Conservation (phyloP, 1,139 yeast species). For the Candida sp. region DNA sequence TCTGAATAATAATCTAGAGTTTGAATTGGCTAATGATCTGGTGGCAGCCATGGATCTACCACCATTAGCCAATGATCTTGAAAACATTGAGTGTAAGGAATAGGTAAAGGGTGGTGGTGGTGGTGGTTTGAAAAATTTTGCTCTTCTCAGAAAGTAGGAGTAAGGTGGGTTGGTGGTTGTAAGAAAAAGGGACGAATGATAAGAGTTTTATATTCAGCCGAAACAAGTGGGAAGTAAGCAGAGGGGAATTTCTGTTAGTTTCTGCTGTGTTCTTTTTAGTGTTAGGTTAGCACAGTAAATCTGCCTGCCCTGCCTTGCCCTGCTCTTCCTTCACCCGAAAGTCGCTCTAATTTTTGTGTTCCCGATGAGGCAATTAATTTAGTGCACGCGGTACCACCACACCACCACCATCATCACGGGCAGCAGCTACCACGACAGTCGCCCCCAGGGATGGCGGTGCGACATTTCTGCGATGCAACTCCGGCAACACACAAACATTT, state of each 20-base stretch:
- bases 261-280: neutral
- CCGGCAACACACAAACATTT: neutral
- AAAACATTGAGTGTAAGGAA: conserved; percentile 7
- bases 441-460: neutral
- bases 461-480: neutral
- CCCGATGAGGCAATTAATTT: neutral
- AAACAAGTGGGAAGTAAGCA: too few species aligned
- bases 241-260: neutral
- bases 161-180: neutral
- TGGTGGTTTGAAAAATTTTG: neutral
- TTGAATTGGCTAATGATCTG: conserved; percentile 21
- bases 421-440: neutral
- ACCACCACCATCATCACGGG: neutral
- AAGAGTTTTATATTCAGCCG: conserved; percentile 1
- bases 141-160: neutral
- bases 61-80: conserved; percentile 8
- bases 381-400: neutral
- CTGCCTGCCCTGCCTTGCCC: neutral
- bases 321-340: conserved; percentile 1
- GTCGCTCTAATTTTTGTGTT: conserved; percentile 1
- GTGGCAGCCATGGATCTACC: conserved; percentile 17
- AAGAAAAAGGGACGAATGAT: conserved; percentile 1
- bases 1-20: conserved; percentile 18
- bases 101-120: neutral
- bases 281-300: neutral